Conservation (phyloP, 2,329 filamentous ascomycete genomes). For the Fusarium foetens region DNA sequence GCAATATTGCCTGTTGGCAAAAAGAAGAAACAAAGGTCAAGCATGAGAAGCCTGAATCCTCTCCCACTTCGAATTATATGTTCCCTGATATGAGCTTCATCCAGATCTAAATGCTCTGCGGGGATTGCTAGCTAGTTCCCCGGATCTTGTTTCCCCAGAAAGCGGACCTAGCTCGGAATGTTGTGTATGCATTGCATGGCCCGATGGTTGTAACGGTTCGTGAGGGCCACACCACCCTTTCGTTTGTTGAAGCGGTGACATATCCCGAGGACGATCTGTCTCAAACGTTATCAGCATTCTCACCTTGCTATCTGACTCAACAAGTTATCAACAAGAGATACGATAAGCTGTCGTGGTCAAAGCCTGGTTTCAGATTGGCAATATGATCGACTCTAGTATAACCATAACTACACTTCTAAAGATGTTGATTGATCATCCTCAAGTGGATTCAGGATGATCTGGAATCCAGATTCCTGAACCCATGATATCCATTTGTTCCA, state of each 20-base stretch:
- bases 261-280: conserved; percentile 1
- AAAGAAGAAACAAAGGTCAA: not conserved
- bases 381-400: not conserved
- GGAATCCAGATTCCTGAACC: conserved; percentile 37
- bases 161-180: conserved; percentile 23
- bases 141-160: conserved; percentile 35
- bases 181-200: conserved; percentile 2
- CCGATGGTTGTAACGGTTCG: conserved; percentile 5
- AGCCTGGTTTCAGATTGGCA: conserved; percentile 8
- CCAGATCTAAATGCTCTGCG: conserved; percentile 20
- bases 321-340: not conserved
- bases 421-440: conserved; percentile 2
- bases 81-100: conserved; percentile 10
- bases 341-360: conserved; percentile 4
- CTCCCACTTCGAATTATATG: not conserved
- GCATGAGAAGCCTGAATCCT: conserved; percentile 3
- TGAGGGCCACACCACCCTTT: conserved; percentile 33
- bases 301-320: conserved; percentile 9
- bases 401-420: not conserved
- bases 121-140: conserved; percentile 32
- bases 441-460: conserved; percentile 1
- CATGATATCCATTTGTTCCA: conserved; percentile 45
- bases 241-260: conserved; percentile 7
- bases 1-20: not conserved
- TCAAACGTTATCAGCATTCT: not conserved